Evolutionary conservation across 2,329 filamentous ascomycete genomes (phyloP), one percentile per base, ranked within the genome.

Genomic region (Alternaria alternata): DNA sequence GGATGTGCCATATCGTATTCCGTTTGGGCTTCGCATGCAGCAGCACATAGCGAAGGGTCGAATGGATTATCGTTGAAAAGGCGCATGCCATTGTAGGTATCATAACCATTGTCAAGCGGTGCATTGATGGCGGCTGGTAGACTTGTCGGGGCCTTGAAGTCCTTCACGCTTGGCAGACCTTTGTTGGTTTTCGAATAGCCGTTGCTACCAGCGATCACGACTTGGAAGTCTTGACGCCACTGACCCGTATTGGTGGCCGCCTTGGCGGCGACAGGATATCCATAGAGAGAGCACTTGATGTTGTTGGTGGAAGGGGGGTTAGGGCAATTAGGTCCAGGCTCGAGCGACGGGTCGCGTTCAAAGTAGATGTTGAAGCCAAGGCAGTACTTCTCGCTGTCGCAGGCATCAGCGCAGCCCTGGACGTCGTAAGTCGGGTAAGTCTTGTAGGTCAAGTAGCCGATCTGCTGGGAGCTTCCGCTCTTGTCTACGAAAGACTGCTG

Each of bases 1-100:
- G 71, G 55, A 58, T 73, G 66, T 28, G 69, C 64, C 34, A 57
- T 63, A 57, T 80, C 74, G 62, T 76, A 79, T 4, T 63, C 62
- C 9, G 75, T 79, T 61, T 79, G 73, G n/a, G 73, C 64, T 48
- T 73, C 55, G 65, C 77, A 80, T 22, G 73, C 75, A 7, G 73
- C 66, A 16, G 74, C 74, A 64, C 78, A 80, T 5, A 68, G 58
- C 16, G 60, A 49, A 2, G 71, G 68, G 39, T 73, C 72, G 53
- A 69, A 75, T 8, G 72, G 70, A 46, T 67, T 66, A 43, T 64
- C 43, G 61, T 72, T 72, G 65, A 69, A 76, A 28, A 75, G 63
- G 43, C 64, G 68, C 67, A 73, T 68, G 39, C 71, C 71, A 42
- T 66, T 65, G 63, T 75, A 75, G 41, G 69, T 66, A 54, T 72